Conservation (phyloP, 306 rosid genomes). For the Bauhinia variegata region DNA sequence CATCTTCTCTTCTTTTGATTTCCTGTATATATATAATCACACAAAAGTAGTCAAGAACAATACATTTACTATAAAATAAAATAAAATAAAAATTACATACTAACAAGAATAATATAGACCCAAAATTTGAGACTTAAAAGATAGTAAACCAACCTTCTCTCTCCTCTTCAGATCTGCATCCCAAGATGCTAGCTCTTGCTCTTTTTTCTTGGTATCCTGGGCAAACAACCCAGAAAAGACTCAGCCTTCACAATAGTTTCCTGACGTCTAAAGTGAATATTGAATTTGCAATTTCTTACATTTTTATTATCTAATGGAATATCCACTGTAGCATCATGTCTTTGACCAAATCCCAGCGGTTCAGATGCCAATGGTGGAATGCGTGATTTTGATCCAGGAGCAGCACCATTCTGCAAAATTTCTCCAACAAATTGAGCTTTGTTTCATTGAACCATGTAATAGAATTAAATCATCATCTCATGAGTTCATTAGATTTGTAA, state of each 20-base stretch:
- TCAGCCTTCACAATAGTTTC: conserved; percentile 32
- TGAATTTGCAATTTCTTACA: conserved; percentile 46
- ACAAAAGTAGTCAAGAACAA: conserved; percentile 35
- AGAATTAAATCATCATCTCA: neutral
- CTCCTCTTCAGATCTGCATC: conserved; percentile 87
- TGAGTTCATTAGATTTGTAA: too few relatives aligned
- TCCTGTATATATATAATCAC: conserved; percentile 58
- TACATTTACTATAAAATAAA: conserved; percentile 24
- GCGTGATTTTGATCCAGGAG: conserved; percentile 74
- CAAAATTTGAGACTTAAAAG: neutral
- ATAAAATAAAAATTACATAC: neutral
- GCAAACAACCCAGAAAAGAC: conserved; percentile 34
- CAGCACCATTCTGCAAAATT: conserved; percentile 67
- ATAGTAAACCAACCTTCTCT: conserved; percentile 64
- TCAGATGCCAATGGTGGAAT: conserved; percentile 68
- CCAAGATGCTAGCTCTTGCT: conserved; percentile 86
- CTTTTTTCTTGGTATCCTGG: conserved; percentile 80
- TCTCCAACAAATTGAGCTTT: conserved; percentile 10
- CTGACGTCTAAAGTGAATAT: conserved; percentile 6
- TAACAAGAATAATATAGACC: neutral
- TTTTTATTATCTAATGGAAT: conserved; percentile 79
- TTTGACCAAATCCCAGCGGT: conserved; percentile 78
- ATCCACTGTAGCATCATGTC: conserved; percentile 88
- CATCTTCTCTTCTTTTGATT: conserved; percentile 83
- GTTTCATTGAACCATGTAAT: too few relatives aligned